Evolutionary conservation across 345 rosid genomes (phyloP), one percentile per base, ranked within the genome.

Genomic region (Odontarrhena argentea): DNA sequence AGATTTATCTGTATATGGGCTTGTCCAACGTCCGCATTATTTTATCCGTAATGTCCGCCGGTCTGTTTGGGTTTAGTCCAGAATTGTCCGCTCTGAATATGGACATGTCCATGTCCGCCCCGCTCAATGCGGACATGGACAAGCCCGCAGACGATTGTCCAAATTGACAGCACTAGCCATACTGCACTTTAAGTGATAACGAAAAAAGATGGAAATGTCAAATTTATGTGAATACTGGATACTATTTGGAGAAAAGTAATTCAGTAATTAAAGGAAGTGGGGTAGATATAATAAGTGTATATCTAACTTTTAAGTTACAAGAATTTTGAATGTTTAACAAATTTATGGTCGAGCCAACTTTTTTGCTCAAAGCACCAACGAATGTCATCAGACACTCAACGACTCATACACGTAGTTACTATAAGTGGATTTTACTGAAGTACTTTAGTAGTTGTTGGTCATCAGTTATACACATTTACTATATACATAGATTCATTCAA

Each of bases 361-460:
- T 50, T 51, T 50, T 32, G 6, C 50, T 50, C 41, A 51, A 11
- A 26, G 41, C 37, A 38, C 68, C 28, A 24, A 53, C 6, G 48
- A 53, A 18, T 68, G 55, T 55, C 51, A 63, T 47, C 58, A 63
- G 35, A 37, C 49, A 71, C 36, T 51, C 32, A 70, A 69, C 24
- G 38, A 60, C 68, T 9, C 18, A 8, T 37, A 28, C 9, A 55
- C 26, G 5, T 6, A 37, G 55, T 70, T 70, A 60, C 55, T 61
- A 70, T 52, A 61, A 61, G 53, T 34, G 47, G 45, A 4, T 70
- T 42, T 7, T n/a, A 30, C 38, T 51, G 36, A 11, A 41, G 74
- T 60, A 37, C 54, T 37, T 41, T 43, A 14, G 7, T 34, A 32
- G 52, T 43, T 51, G 54, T 43, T 60, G 38, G 40, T 34, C 55